Base-by-base conservation (phyloP, 176 grass and related monocot species). In the Phoenix dactylifera region DNA sequence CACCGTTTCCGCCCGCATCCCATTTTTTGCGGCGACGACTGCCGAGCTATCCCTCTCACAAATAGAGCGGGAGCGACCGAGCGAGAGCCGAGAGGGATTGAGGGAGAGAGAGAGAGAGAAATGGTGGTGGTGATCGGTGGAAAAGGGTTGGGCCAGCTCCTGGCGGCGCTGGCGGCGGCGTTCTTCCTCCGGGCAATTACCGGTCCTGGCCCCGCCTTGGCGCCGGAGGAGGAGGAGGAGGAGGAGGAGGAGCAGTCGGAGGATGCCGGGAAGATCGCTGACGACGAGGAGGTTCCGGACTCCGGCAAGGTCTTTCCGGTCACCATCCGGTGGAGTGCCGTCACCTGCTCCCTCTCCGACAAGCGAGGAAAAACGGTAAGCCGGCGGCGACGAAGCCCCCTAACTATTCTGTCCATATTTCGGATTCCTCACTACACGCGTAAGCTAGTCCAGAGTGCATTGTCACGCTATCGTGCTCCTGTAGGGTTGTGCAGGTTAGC, bases 281-380 rank as follows among this genome's bases (percentile, higher is more conserved):
- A 16, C 7, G 79, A 62, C 7, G 72, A 56, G 16, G 80, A 57
- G 16, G 51, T 20, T 1, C 64, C 25, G 6, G 63, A 15, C 3
- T 59, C 57, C 10, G 69, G 29, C n/a, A 62, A 51, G 16, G 75
- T 97, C 24, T 28, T 48, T 6, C 84, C 87, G 24, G 83, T 97
- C 22, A 80, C 79, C 56, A 83, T 97, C 18, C 57, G 76, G 24
- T 91, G 93, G 93, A 67, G 55, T 26, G 65, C 73, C 50, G 66
- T 97, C 73, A 83, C 87, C 53, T 97, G 87, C 72, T 74, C 87
- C 22, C 81, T 91, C 24, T 78, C 86, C 58, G 86, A 85, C 79
- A 97, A 91, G 65, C 81, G 62, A 35, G 83, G 83, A 26, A 71
- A 72, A 18, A 71, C 77, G 72, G 87, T 96, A 57, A 82, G 83